Percentiles rank a stretch among this genome's conserved stretches.
Conservation (phyloP, 1,139 yeast species). For the Taphrina pruni region DNA sequence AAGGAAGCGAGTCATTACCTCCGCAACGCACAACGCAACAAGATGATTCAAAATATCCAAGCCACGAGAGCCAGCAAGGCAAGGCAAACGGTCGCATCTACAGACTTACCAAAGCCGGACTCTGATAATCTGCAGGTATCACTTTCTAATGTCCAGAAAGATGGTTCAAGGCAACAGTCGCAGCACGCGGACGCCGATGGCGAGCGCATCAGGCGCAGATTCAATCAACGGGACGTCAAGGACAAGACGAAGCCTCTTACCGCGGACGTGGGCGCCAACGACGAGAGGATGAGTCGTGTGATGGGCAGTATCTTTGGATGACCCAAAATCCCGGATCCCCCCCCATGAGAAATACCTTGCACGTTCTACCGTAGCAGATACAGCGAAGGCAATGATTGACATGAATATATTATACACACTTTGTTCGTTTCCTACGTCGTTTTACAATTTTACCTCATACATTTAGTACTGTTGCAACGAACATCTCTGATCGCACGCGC, state of each 20-base stretch:
- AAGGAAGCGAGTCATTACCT: constrained; percentile 83
- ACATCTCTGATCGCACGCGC: too few species aligned
- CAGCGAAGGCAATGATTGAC: too few species aligned
- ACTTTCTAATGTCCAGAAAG: too few species aligned
- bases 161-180: too few species aligned
- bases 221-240: constrained; percentile 44
- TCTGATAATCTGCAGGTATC: neutral
- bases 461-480: too few species aligned
- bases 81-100: neutral
- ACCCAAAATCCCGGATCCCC: too few species aligned
- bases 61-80: constrained; percentile 56
- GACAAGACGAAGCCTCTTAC: constrained; percentile 41
- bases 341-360: too few species aligned
- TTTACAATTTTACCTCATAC: too few species aligned
- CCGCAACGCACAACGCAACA: constrained; percentile 82
- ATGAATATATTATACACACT: too few species aligned
- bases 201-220: constrained; percentile 45
- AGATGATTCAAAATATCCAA: constrained; percentile 72
- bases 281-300: constrained; percentile 17
- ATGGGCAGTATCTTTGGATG: constrained; percentile 24
- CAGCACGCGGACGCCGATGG: too few species aligned
- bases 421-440: neutral
- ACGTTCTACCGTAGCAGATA: too few species aligned
- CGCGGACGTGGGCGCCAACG: neutral
- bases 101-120: neutral